Evolutionary conservation across 345 rosid species (phyloP).

Genomic region (Hevea brasiliensis): DNA sequence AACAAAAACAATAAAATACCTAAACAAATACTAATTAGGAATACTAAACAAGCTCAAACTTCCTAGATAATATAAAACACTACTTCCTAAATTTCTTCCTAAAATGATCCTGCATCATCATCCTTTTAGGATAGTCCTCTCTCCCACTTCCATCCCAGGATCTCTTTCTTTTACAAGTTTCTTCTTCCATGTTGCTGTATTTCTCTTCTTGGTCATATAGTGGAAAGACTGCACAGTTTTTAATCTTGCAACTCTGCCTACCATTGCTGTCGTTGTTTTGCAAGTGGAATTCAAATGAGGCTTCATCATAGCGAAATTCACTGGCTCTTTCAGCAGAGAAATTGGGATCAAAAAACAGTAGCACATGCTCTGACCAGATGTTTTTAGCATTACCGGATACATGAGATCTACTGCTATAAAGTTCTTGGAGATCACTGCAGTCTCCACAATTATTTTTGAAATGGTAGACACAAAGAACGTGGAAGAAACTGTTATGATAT

Average conservation of each 20-base stretch:
- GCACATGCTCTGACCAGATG: neutral
- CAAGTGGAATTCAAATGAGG: conserved; percentile 1
- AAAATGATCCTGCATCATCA: too few relatives aligned
- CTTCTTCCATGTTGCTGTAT: neutral
- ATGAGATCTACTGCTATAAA: conserved; percentile 3
- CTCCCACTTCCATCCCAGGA: neutral
- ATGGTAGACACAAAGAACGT: neutral
- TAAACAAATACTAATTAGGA: too few relatives aligned
- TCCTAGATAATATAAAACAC: too few relatives aligned
- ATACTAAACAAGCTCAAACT: too few relatives aligned
- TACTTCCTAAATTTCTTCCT: too few relatives aligned
- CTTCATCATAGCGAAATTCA: neutral
- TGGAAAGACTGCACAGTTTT: neutral
- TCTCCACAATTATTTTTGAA: neutral
- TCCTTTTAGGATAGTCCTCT: neutral
- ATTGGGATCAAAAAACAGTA: neutral
- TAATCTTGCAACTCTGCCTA: neutral
- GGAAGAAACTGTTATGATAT: neutral
- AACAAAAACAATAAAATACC: too few relatives aligned
- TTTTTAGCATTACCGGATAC: neutral
- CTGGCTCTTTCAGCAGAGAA: neutral
- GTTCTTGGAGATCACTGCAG: neutral
- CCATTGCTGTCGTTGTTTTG: neutral
- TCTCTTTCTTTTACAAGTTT: neutral
- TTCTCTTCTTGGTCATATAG: neutral